Conservation (phyloP, 2,329 filamentous ascomycete genomes). For the Fusarium sambucinum region DNA sequence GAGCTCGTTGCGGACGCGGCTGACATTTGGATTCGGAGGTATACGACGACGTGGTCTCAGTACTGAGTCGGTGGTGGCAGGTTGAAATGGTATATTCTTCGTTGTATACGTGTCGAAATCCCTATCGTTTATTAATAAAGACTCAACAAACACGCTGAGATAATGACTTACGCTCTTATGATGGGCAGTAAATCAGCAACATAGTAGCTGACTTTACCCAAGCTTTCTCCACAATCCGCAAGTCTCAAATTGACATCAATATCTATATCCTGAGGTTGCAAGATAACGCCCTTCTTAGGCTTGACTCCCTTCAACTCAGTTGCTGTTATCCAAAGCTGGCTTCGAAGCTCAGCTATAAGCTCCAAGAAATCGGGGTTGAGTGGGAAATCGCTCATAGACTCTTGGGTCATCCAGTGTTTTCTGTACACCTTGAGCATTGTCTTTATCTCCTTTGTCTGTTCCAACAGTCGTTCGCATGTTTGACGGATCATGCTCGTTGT, state of each 20-base stretch:
- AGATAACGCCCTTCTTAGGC: accelerated
- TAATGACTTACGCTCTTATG: slow-evolving; percentile 34
- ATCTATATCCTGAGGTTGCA: slow-evolving; percentile 17
- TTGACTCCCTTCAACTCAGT: not conserved
- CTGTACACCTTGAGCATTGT: slow-evolving; percentile 33
- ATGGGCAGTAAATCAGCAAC: slow-evolving; percentile 40
- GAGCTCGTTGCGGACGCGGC: slow-evolving; percentile 33
- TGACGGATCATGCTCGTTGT: slow-evolving; percentile 30
- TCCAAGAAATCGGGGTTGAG: slow-evolving; percentile 32
- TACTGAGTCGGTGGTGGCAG: not conserved
- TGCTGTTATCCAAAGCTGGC: not conserved
- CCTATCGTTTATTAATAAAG: not conserved
- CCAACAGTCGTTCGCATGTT: slow-evolving; percentile 23
- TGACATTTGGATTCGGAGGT: slow-evolving; percentile 26
- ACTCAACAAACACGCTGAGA: accelerated
- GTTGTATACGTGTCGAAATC: slow-evolving; percentile 41
- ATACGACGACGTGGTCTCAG: not conserved
- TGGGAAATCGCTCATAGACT: too few species aligned
- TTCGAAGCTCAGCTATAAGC: slow-evolving; percentile 19
- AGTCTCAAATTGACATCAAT: slow-evolving; percentile 19
- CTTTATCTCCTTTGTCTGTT: slow-evolving; percentile 31
- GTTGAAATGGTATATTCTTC: slow-evolving; percentile 29
- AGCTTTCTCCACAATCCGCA: not conserved
- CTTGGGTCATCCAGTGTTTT: slow-evolving; percentile 25
- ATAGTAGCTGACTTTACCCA: slow-evolving; percentile 4